Percentiles rank a stretch among this genome's conserved stretches.
These are phyloP conservation scores for Musa balbisiana DNA, from an alignment of 202 grass and related monocot species.

Conservation along the genomic window DNA sequence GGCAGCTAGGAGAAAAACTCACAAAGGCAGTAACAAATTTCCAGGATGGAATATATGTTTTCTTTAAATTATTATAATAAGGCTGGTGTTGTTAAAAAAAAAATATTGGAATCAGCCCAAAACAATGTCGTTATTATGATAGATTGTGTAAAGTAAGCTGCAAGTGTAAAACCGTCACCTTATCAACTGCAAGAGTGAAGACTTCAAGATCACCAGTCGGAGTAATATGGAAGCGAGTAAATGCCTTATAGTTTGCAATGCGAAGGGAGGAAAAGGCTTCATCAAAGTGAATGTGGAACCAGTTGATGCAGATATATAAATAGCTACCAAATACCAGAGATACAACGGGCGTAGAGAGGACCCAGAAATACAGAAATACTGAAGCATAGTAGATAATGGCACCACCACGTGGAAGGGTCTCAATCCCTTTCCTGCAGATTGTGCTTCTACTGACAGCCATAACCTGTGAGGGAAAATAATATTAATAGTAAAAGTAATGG, in stretches of 20 bases:
- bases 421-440: constrained; percentile 82
- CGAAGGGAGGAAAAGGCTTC: constrained; percentile 94
- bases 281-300: constrained; percentile 93
- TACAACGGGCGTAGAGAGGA: constrained; percentile 88
- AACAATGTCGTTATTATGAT: not conserved
- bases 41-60: not conserved
- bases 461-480: constrained; percentile 38
- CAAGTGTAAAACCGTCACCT: constrained; percentile 32
- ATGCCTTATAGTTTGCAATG: constrained; percentile 94
- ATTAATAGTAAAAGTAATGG: not conserved
- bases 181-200: constrained; percentile 85
- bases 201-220: constrained; percentile 78
- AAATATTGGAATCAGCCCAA: not conserved
- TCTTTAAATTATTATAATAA: not conserved
- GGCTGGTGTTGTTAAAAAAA: too few relatives aligned
- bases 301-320: constrained; percentile 92
- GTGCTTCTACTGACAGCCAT: constrained; percentile 81
- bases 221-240: constrained; percentile 83
- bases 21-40: too few relatives aligned
- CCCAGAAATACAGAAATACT: constrained; percentile 94
- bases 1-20: not conserved
- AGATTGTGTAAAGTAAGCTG: not conserved
- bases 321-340: constrained; percentile 92
- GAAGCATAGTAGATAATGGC: constrained; percentile 89
- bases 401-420: constrained; percentile 55